Evolutionary conservation across 257 asterid genomes (phyloP).

Genomic region (Petrea volubilis): DNA sequence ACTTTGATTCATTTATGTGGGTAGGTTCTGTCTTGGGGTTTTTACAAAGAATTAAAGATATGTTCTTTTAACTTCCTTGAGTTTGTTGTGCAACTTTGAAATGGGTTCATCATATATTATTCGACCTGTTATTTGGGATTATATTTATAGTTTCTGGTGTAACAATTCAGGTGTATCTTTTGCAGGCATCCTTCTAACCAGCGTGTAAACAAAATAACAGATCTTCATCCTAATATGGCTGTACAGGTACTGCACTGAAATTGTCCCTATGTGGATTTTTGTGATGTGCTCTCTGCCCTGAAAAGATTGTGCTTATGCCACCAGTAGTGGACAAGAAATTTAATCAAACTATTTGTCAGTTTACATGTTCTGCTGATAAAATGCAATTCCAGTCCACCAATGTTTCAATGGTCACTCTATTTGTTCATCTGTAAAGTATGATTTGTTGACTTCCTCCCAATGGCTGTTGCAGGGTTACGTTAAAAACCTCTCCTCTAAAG

Average conservation of each 20-base stretch:
- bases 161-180: slow-evolving; percentile 15
- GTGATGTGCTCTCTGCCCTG: not conserved
- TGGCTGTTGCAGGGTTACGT: slow-evolving; percentile 74
- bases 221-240: slow-evolving; percentile 61
- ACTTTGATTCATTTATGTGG: not conserved
- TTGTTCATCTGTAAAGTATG: not conserved
- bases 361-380: no score
- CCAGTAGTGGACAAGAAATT: not conserved
- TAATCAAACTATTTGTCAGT: not conserved
- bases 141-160: slow-evolving; percentile 9
- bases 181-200: no score
- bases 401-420: slow-evolving; percentile 1
- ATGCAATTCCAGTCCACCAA: no score
- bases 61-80: not conserved
- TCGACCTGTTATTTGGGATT: not conserved
- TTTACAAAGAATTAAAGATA: not conserved
- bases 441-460: not conserved
- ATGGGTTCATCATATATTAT: not conserved
- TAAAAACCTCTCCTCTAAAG: slow-evolving; percentile 68
- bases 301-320: not conserved
- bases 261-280: not conserved
- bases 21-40: not conserved
- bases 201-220: no score
- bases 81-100: not conserved
- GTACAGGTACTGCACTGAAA: slow-evolving; percentile 57